Percentiles rank a stretch among this genome's conserved stretches.
Conservation (phyloP, 2,329 filamentous ascomycete genomes). For the Claviceps paspali region DNA sequence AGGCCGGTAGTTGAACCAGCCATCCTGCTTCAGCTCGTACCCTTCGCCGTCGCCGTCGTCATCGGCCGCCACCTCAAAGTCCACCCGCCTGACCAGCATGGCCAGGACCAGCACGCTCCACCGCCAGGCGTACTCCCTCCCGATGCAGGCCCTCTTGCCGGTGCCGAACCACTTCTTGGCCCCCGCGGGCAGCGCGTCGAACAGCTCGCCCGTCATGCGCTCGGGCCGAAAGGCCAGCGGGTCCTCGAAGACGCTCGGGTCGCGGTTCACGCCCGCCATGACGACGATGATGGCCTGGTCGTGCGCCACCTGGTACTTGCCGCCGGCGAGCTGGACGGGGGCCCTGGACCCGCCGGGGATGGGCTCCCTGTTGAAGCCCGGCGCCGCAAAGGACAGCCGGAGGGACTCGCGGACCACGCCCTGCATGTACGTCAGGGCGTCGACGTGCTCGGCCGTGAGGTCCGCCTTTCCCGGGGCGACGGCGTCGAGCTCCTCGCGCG, state of each 20-base stretch:
- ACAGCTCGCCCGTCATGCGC: constrained; percentile 31
- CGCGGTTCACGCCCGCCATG: constrained; percentile 33
- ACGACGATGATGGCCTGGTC: constrained; percentile 34
- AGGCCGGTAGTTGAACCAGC: constrained; percentile 38
- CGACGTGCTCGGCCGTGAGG: constrained; percentile 31
- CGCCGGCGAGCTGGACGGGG: constrained; percentile 30
- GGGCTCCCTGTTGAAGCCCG: constrained; percentile 39
- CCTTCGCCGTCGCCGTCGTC: constrained; percentile 15
- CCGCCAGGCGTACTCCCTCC: constrained; percentile 33
- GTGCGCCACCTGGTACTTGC: constrained; percentile 33
- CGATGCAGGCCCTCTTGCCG: constrained; percentile 36
- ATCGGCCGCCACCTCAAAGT: constrained; percentile 27
- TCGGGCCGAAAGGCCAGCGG: constrained; percentile 30
- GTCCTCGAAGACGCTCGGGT: constrained; percentile 31
- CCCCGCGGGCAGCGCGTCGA: constrained; percentile 25
- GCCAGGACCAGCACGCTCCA: constrained; percentile 27
- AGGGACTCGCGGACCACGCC: constrained; percentile 39
- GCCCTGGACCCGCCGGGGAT: constrained; percentile 22
- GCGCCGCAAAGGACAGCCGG: constrained; percentile 37
- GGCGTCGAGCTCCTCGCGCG: constrained; percentile 37
- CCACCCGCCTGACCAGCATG: constrained; percentile 27
- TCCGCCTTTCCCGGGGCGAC: constrained; percentile 28
- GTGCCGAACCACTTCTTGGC: constrained; percentile 37
- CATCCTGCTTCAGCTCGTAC: constrained; percentile 29
- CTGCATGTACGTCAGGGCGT: constrained; percentile 36